Percentiles rank a stretch among this genome's conserved stretches.
Conservation (phyloP, 2,329 filamentous ascomycete genomes). For the Graphium sp. region DNA sequence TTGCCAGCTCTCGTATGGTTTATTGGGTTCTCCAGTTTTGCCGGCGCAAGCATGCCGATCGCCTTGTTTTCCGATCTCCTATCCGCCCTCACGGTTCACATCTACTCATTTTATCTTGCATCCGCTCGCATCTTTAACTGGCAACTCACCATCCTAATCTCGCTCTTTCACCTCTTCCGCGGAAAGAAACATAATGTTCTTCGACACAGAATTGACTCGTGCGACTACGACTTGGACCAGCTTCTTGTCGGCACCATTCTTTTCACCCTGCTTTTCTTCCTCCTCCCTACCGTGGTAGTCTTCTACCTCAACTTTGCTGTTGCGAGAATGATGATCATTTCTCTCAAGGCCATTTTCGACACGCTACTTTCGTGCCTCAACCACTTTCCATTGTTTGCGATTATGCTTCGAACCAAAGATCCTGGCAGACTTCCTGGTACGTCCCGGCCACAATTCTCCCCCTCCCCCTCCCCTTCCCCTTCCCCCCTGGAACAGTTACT, state of each 20-base stretch:
- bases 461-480: too few species aligned
- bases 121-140: conserved; percentile 96
- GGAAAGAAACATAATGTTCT: conserved; percentile 97
- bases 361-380: conserved; percentile 87
- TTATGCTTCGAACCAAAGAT: conserved; percentile 94
- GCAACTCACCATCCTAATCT: conserved; percentile 93
- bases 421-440: conserved; percentile 67
- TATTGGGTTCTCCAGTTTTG: conserved; percentile 88
- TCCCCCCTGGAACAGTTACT: too few species aligned
- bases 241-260: conserved; percentile 90
- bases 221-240: conserved; percentile 96
- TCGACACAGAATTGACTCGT: conserved; percentile 93
- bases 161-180: conserved; percentile 94
- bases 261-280: conserved; percentile 87
- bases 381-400: conserved; percentile 90
- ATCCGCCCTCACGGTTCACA: conserved; percentile 82
- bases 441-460: too few species aligned
- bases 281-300: conserved; percentile 85
- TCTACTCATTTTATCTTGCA: conserved; percentile 95
- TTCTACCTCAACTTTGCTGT: conserved; percentile 95
- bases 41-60: conserved; percentile 91
- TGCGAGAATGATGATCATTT: conserved; percentile 88
- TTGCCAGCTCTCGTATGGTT: conserved; percentile 82
- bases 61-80: conserved; percentile 88
- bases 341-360: conserved; percentile 78